Base-by-base conservation (phyloP, 83 land plant species). In the Picea engelmannii region DNA sequence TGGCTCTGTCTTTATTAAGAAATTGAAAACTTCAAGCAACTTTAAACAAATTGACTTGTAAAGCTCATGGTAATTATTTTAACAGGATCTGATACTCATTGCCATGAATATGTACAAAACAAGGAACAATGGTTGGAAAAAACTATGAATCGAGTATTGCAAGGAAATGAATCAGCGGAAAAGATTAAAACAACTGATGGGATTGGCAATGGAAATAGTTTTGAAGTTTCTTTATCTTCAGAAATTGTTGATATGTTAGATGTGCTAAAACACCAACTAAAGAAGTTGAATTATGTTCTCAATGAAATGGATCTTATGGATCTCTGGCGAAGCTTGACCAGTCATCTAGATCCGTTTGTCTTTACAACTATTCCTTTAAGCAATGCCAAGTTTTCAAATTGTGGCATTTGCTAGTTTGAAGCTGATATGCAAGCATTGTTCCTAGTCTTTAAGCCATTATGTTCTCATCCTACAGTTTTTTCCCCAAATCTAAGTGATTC, bases 381-480 rank as follows among this genome's bases (percentile, higher is more conserved):
- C 78, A 91, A 85, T 62, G 85, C 82, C 17, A 90, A 83, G 62
- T 96, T 98, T 74, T 61, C 81, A 52, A 85, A 89, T 80, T 83
- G 24, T 76, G 95, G 98, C 6, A 85, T 85, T 13, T 89, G 80
- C 69, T 91, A 92, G 80, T 86, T 97, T 66, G 81, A 79, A 24
- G 81, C 69, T 70, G 99, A 98, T 83, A n/a, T 94, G 74, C 78
- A 88, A 27, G 90, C 92, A 18, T 79, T 96, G 27, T 91, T 93
- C 83, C 89, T 89, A n/a, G 40, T 38, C 40, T 16, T 62, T 62
- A 62, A 62, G 64, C 66, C 18, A 63, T 98, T 89, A 84, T 98
- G 99, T 88, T 81, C 92, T 87, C 87, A 97, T 59, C 99, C 99
- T 20, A 89, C 93, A 82, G 92, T 92, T 62, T 96, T 98, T 83